phyloP scores from a whole-genome alignment of 2,329 filamentous ascomycete genomes.

The Paradendryphiella salina region DNA sequence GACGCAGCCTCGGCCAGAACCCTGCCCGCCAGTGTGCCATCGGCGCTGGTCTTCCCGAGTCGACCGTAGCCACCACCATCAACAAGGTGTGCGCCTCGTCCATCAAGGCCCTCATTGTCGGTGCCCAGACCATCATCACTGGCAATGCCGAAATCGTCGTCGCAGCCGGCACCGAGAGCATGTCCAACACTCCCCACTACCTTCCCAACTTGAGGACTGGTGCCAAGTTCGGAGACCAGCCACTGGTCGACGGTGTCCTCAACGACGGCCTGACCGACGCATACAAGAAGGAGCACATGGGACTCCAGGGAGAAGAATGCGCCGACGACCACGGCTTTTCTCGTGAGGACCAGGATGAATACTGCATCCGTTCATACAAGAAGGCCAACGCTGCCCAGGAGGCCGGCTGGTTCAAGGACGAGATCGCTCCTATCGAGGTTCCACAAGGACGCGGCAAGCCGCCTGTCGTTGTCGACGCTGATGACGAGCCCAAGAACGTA shows the following conservation, averaged over 20 bases:
- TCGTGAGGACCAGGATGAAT: conserved; percentile 88
- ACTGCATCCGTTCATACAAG: conserved; percentile 93
- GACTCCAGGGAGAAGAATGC: conserved; percentile 88
- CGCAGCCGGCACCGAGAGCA: conserved; percentile 93
- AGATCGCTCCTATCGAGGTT: conserved; percentile 90
- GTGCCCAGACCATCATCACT: conserved; percentile 95
- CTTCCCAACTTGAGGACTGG: conserved; percentile 83
- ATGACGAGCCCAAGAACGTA: conserved; percentile 94
- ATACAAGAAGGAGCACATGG: conserved; percentile 97
- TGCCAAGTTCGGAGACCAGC: conserved; percentile 91
- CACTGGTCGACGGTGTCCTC: conserved; percentile 84
- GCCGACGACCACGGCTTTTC: conserved; percentile 78
- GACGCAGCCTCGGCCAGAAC: conserved; percentile 84
- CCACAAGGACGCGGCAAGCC: conserved; percentile 90
- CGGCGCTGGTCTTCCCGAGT: conserved; percentile 78
- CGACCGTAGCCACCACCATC: conserved; percentile 84
- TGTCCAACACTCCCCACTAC: conserved; percentile 98
- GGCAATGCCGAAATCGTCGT: conserved; percentile 92
- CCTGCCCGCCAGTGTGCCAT: conserved; percentile 94
- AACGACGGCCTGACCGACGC: conserved; percentile 95
- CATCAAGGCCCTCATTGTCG: conserved; percentile 91
- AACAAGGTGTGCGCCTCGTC: conserved; percentile 99
- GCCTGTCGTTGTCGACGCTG: conserved; percentile 73
- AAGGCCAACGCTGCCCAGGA: conserved; percentile 86
- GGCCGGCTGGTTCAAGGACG: conserved; percentile 75